Percentiles rank a stretch among this genome's conserved stretches.
Evolutionary conservation across 805 yeast species (phyloP).

Genomic region (Isabelozyma rhagii): DNA sequence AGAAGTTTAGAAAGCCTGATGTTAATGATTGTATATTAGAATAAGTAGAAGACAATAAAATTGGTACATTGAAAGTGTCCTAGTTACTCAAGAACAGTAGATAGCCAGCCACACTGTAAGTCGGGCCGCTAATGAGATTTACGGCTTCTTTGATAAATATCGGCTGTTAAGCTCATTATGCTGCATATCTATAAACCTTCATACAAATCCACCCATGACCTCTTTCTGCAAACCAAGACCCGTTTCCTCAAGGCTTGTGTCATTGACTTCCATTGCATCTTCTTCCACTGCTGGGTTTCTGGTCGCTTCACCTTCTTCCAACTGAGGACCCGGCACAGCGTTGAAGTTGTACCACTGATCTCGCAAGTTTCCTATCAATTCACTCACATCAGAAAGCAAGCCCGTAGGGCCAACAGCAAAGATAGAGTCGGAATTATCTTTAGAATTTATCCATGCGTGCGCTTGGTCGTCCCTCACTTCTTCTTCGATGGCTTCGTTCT

Average conservation of each 20-base stretch:
- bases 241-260: constrained; percentile 1
- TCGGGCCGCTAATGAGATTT: too few species aligned
- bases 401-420: constrained; percentile 70
- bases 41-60: neutral
- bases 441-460: constrained; percentile 51
- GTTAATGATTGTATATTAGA: constrained; percentile 3
- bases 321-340: neutral
- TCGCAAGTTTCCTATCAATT: constrained; percentile 47
- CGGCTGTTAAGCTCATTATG: neutral
- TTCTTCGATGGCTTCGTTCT: constrained; percentile 33
- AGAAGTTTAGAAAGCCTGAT: constrained; percentile 11
- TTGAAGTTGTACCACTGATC: constrained; percentile 27
- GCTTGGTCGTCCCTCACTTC: constrained; percentile 17
- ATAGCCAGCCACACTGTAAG: too few species aligned
- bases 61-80: too few species aligned
- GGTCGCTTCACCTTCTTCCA: neutral
- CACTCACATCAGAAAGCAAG: constrained; percentile 60
- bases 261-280: constrained; percentile 1
- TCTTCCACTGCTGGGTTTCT: neutral
- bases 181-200: neutral
- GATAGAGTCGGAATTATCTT: constrained; percentile 37
- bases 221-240: constrained; percentile 10
- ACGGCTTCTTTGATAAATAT: too few species aligned
- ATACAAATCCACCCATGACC: constrained; percentile 21
- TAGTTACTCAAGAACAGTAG: too few species aligned